Conservation (phyloP, 2,329 filamentous ascomycete genomes). For the Calonectria ilicicola region DNA sequence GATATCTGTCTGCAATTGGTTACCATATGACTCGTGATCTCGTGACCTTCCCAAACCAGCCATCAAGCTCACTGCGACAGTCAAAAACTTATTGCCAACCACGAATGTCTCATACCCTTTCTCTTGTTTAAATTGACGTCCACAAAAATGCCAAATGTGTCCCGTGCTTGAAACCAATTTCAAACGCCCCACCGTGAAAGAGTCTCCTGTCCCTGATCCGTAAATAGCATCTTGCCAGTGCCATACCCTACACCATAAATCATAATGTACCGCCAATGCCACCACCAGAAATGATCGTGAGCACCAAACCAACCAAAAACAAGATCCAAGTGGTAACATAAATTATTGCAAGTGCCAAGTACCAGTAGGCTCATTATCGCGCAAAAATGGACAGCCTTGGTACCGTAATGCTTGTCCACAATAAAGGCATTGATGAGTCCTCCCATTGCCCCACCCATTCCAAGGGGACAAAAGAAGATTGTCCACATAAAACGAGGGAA, state of each 20-base stretch:
- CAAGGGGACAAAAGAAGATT: slow-evolving; percentile 16
- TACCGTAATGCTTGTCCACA: slow-evolving; percentile 15
- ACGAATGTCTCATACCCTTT: too few species aligned
- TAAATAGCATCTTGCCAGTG: slow-evolving; percentile 11
- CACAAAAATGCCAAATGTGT: too few species aligned
- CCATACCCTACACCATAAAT: slow-evolving; percentile 21
- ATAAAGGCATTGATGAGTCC: slow-evolving; percentile 13
- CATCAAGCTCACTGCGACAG: too few species aligned
- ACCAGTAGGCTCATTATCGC: slow-evolving; percentile 16
- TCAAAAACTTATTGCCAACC: too few species aligned
- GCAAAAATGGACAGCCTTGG: slow-evolving; percentile 16
- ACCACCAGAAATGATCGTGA: slow-evolving; percentile 26
- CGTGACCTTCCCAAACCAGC: too few species aligned
- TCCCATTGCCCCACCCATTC: slow-evolving; percentile 16
- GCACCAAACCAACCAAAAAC: slow-evolving; percentile 24
- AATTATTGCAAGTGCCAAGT: slow-evolving; percentile 16
- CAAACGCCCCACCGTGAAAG: background rate
- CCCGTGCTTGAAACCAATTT: background rate
- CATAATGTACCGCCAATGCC: slow-evolving; percentile 17
- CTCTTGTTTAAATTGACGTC: too few species aligned
- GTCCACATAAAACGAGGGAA: slow-evolving; percentile 21
- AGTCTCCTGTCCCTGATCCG: slow-evolving; percentile 4
- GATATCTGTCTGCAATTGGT: too few species aligned
- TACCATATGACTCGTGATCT: too few species aligned
- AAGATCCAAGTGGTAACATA: slow-evolving; percentile 25